Percentiles rank a stretch among this genome's conserved stretches.
phyloP scores from a whole-genome alignment of 495 filamentous ascomycete species.

The Aeminium ludgeri region DNA sequence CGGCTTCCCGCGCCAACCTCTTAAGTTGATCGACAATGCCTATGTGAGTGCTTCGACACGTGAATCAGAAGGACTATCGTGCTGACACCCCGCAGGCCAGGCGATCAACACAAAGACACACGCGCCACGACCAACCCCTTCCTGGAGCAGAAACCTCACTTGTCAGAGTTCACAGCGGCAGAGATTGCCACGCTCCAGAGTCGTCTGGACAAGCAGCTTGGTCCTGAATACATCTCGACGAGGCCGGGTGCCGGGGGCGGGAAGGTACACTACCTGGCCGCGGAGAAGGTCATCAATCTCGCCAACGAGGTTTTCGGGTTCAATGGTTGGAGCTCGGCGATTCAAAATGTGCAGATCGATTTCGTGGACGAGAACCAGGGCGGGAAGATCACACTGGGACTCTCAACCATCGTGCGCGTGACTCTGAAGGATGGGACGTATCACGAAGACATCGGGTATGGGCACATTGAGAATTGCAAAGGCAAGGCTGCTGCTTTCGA shows the following conservation, averaged over 20 bases:
- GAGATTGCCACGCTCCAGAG: constrained; percentile 80
- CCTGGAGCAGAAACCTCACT: constrained; percentile 45
- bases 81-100: constrained; percentile 37
- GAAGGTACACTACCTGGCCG: constrained; percentile 79
- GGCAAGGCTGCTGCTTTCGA: constrained; percentile 88
- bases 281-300: constrained; percentile 85
- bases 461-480: constrained; percentile 87
- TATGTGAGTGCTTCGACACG: constrained; percentile 3
- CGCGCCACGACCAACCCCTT: constrained; percentile 51
- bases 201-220: constrained; percentile 81
- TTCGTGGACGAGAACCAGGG: constrained; percentile 57
- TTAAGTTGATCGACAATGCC: constrained; percentile 4
- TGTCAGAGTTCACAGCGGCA: constrained; percentile 67
- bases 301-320: constrained; percentile 98
- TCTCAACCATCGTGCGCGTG: constrained; percentile 78
- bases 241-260: constrained; percentile 62
- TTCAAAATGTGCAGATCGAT: constrained; percentile 78
- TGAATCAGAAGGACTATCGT: neutral
- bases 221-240: constrained; percentile 85
- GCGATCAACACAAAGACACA: constrained; percentile 53
- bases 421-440: constrained; percentile 81
- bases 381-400: constrained; percentile 59
- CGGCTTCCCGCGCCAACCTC: too few relatives aligned
- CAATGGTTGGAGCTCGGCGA: constrained; percentile 90
- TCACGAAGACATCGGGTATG: constrained; percentile 95